Base-by-base conservation (phyloP, 208 protist genomes). In the Naegleria fowleri region DNA sequence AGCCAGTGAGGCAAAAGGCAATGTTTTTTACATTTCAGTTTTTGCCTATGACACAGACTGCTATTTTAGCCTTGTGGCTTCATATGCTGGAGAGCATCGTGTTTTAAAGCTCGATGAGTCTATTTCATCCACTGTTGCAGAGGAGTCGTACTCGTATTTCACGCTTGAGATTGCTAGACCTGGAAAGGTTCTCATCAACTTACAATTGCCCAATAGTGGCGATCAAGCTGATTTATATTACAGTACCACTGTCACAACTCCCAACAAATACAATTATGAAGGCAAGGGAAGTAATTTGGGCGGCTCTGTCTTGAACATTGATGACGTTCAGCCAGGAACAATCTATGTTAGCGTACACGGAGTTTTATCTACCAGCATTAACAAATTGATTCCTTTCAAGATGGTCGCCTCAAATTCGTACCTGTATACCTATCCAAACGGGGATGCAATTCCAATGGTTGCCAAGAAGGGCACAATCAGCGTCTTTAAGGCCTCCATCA, bases 221-320 rank as follows among this genome's bases (percentile, higher is more conserved):
- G 67, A 79, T 79, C 25, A 79, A 79, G 67, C 67, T 79, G 67
- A 79, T 79, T 36, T 79, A 79, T 79, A 36, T 33, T 79, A 79
- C 67, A 36, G 29, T 36, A 79, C 67, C 9, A 36, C 67, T 9
- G 29, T 36, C 25, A 2, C 13, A 0, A 79, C 67, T 36, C 67
- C 67, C 5, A 79, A 29, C 16, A 36, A 33, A 36, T 79, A 36
- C n/a, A 33, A 79, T 36, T 36, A 79, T 79, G 29, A 79, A 79
- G 67, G 67, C 1, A 79, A 33, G n/a, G 19, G 25, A 6, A 79
- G 19, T 2, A 79, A 79, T 13, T 36, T 36, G 19, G 67, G 67
- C 2, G 25, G n/a, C 25, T 19, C 19, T 36, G 67, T 79, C 1
- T 36, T 79, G 16, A 79, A 7, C 16, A 36, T 79, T 36, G 67